Conservation (phyloP, 2,329 filamentous ascomycete species). For the Bertia moriformis region DNA sequence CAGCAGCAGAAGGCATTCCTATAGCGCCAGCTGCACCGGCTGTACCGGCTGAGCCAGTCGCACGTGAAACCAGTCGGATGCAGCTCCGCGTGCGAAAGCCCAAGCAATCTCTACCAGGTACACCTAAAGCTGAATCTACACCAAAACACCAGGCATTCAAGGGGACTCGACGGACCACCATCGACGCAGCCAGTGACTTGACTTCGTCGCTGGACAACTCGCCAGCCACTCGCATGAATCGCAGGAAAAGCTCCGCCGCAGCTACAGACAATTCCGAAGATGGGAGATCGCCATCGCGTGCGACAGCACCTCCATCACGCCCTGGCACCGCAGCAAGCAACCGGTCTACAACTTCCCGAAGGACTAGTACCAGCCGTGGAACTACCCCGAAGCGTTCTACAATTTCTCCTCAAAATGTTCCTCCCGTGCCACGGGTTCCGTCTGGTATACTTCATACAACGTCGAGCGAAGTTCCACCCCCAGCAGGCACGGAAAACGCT, state of each 20-base stretch:
- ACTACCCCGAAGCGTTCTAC: background rate
- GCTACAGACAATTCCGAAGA: background rate
- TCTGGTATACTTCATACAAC: background rate
- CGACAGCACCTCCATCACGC: conserved; percentile 3
- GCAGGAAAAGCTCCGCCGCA: conserved; percentile 2
- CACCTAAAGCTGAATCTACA: conserved; percentile 22
- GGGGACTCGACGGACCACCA: conserved; percentile 3
- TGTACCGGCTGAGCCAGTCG: conserved; percentile 10
- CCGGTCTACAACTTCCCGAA: background rate
- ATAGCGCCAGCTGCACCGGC: conserved; percentile 5
- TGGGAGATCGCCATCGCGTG: conserved; percentile 3
- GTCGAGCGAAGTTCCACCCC: background rate
- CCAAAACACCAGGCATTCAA: conserved; percentile 12
- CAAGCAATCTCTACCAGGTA: conserved; percentile 11
- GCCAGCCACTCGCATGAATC: background rate
- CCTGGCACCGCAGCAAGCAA: background rate
- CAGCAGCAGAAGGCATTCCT: conserved; percentile 21
- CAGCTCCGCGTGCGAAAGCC: conserved; percentile 41
- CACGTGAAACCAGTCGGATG: conserved; percentile 26
- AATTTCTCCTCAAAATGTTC: background rate
- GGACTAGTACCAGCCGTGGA: background rate
- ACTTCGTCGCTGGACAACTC: background rate
- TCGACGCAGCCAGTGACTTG: conserved; percentile 2
- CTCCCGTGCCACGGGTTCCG: background rate
- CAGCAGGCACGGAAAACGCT: too few species aligned